A percentile compares a stretch with the other conserved stretches of the same genome.
These are phyloP conservation scores for Ascobolus immersus DNA, from an alignment of 495 filamentous ascomycete species.

Conservation along the genomic window DNA sequence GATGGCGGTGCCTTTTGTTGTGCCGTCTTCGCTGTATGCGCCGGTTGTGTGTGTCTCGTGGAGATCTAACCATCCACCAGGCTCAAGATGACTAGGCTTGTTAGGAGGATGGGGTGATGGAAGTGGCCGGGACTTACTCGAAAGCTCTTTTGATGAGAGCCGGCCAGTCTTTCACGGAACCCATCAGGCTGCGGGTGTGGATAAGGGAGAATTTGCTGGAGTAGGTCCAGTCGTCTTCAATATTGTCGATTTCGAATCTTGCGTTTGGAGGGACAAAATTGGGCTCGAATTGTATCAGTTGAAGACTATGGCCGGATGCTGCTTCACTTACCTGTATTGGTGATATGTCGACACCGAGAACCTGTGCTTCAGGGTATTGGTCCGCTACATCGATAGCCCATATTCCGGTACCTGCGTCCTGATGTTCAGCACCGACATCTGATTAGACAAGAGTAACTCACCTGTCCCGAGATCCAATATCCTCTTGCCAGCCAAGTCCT, in stretches of 20 bases:
- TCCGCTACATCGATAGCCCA: conserved; percentile 30
- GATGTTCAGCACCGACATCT: no score
- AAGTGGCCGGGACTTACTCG: conserved; percentile 1
- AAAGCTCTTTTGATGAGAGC: conserved; percentile 11
- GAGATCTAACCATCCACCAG: conserved; percentile 29
- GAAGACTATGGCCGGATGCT: no score
- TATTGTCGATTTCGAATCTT: conserved; percentile 31
- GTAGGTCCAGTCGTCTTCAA: conserved; percentile 24
- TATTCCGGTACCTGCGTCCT: conserved; percentile 38
- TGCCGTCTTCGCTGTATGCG: conserved; percentile 22
- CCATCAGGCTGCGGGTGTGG: conserved; percentile 30
- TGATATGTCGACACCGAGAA: conserved; percentile 34
- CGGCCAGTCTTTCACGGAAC: conserved; percentile 31
- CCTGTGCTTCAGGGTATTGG: conserved; percentile 25
- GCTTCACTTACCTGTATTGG: no score
- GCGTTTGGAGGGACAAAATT: conserved; percentile 20
- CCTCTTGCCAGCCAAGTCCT: no score
- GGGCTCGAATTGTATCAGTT: no score
- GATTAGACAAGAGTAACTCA: no score
- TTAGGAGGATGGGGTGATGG: background rate
- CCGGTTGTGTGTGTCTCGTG: conserved; percentile 25
- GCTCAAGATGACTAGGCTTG: background rate
- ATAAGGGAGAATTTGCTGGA: conserved; percentile 29
- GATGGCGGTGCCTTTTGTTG: background rate
- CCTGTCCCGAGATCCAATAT: no score